Evolutionary conservation across 2,329 filamentous ascomycete species (phyloP).

Genomic region (Colletotrichum camelliae): DNA sequence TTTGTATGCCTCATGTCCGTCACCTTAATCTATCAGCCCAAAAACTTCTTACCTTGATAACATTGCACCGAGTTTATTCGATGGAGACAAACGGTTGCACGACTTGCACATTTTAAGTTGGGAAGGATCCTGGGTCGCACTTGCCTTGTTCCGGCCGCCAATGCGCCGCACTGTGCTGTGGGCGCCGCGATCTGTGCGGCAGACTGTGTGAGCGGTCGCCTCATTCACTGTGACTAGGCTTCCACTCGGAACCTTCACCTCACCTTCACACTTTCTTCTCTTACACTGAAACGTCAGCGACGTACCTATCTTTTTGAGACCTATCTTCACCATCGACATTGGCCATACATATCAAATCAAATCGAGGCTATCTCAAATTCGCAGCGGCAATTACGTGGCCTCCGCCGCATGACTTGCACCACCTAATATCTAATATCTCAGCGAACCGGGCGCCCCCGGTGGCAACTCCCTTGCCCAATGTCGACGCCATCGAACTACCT

Average conservation of each 20-base stretch:
- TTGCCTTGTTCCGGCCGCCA: neutral
- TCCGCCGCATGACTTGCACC: neutral
- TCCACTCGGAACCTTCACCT: neutral
- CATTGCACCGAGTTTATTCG: neutral
- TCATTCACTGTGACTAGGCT: constrained; percentile 1
- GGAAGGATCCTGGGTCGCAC: neutral
- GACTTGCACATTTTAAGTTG: neutral
- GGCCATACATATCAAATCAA: neutral
- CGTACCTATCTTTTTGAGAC: neutral
- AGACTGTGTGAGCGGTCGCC: neutral
- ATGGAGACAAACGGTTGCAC: neutral
- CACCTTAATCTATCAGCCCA: neutral
- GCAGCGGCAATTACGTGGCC: neutral
- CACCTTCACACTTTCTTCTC: neutral
- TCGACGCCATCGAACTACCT: constrained; percentile 37
- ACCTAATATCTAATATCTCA: neutral
- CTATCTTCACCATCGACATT: neutral
- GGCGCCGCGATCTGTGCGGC: rapidly evolving
- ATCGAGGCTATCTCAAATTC: neutral
- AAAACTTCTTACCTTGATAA: neutral
- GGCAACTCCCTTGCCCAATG: neutral
- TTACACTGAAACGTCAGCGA: constrained; percentile 1
- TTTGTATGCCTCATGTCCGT: neutral
- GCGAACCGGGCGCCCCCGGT: neutral
- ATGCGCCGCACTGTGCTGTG: neutral